phyloP scores from a whole-genome alignment of 805 yeast genomes.

The Pichia heedii region DNA sequence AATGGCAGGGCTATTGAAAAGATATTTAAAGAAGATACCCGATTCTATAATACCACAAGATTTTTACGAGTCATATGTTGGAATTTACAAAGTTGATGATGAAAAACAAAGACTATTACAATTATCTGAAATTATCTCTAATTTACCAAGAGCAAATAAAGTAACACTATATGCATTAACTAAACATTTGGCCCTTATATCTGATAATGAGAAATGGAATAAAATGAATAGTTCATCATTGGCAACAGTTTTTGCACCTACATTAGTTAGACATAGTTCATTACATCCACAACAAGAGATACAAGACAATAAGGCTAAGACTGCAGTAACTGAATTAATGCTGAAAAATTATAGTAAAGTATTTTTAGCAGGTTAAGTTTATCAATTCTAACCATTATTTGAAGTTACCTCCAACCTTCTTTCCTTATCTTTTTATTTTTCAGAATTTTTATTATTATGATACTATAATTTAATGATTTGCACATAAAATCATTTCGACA shows the following conservation, averaged over 20 bases:
- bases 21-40: constrained; percentile 77
- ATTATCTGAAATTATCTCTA: constrained; percentile 36
- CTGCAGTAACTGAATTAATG: constrained; percentile 68
- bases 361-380: constrained; percentile 7
- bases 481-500: no score
- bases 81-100: constrained; percentile 33
- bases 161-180: constrained; percentile 47
- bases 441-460: no score
- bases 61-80: constrained; percentile 58
- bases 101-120: constrained; percentile 29
- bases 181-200: constrained; percentile 57
- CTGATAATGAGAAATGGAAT: constrained; percentile 43
- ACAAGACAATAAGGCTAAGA: constrained; percentile 72
- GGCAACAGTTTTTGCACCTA: constrained; percentile 92
- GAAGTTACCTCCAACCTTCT: no score
- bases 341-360: constrained; percentile 38
- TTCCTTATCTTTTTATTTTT: no score
- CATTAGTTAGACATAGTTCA: constrained; percentile 59
- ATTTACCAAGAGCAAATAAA: constrained; percentile 62
- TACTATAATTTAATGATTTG: no score
- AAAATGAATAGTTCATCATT: constrained; percentile 79
- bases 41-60: constrained; percentile 74
- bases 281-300: constrained; percentile 73
- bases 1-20: constrained; percentile 75
- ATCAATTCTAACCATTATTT: no score